Conservation (phyloP, 495 filamentous ascomycete species). For the Podospora pseudoanserina region DNA sequence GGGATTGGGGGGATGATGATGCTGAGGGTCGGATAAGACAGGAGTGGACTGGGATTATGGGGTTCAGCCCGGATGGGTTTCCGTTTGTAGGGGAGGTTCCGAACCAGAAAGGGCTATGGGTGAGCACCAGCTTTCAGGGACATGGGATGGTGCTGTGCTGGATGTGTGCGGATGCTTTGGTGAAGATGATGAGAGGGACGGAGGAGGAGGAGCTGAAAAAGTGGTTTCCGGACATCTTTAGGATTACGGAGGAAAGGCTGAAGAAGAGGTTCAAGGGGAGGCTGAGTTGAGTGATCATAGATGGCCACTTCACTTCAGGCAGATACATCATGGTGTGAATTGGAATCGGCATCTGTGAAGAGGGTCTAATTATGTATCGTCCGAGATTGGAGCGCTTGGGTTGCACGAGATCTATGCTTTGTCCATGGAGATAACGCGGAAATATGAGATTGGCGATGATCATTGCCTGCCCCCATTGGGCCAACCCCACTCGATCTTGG, state of each 20-base stretch:
- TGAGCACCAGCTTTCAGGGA: conserved; percentile 52
- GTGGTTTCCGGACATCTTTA: conserved; percentile 55
- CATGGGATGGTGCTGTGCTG: conserved; percentile 59
- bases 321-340: no score
- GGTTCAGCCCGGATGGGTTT: conserved; percentile 51
- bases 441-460: no score
- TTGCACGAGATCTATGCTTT: no score
- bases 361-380: no score
- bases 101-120: conserved; percentile 45
- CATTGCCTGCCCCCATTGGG: no score
- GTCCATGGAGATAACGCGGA: no score
- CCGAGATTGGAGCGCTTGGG: no score
- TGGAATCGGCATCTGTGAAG: no score
- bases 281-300: background rate
- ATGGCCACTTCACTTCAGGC: background rate
- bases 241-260: conserved; percentile 45
- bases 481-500: no score
- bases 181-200: conserved; percentile 47
- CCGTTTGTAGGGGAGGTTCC: conserved; percentile 53
- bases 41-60: conserved; percentile 65
- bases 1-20: conserved; percentile 57
- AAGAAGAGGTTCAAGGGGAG: conserved; percentile 41
- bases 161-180: conserved; percentile 52
- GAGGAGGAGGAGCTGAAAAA: conserved; percentile 28
- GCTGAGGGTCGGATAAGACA: conserved; percentile 53